Conservation (phyloP, 176 grass and related monocot genomes). For the Oryza glaberrima region DNA sequence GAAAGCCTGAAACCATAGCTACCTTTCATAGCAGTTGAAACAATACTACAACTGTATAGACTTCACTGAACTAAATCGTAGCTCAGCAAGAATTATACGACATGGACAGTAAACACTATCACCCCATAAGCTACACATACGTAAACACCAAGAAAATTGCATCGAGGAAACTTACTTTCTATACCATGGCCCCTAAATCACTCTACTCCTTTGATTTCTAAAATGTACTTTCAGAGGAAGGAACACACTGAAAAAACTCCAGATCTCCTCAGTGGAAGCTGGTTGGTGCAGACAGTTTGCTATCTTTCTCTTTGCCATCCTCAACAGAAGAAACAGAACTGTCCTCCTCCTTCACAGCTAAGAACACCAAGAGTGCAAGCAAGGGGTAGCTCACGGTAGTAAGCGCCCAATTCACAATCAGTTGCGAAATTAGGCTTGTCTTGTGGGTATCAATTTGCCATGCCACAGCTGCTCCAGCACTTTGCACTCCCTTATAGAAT, state of each 20-base stretch:
- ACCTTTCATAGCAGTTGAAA: not conserved
- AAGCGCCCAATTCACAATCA: conserved; percentile 78
- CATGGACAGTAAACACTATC: not conserved
- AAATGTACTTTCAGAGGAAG: not conserved
- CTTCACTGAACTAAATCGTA: not conserved
- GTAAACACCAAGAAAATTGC: not conserved
- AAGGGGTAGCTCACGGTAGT: conserved; percentile 86
- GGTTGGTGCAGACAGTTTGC: conserved; percentile 17
- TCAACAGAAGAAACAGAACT: conserved; percentile 13
- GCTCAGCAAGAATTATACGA: not conserved
- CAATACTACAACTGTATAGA: not conserved
- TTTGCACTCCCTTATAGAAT: conserved; percentile 95
- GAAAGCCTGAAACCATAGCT: not conserved
- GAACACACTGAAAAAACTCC: not conserved
- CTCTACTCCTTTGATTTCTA: not conserved
- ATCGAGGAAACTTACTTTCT: not conserved
- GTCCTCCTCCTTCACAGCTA: conserved; percentile 73
- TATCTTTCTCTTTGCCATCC: conserved; percentile 24
- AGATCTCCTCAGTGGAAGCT: conserved; percentile 43
- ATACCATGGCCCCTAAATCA: not conserved
- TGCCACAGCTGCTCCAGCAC: conserved; percentile 78
- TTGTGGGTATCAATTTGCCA: conserved; percentile 73
- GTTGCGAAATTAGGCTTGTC: conserved; percentile 42
- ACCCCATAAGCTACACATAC: not conserved
- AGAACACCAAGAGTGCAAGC: conserved; percentile 63